Evolutionary conservation across 345 rosid species (phyloP), one percentile per base, ranked within the genome.

Genomic region (Lagerstroemia speciosa): DNA sequence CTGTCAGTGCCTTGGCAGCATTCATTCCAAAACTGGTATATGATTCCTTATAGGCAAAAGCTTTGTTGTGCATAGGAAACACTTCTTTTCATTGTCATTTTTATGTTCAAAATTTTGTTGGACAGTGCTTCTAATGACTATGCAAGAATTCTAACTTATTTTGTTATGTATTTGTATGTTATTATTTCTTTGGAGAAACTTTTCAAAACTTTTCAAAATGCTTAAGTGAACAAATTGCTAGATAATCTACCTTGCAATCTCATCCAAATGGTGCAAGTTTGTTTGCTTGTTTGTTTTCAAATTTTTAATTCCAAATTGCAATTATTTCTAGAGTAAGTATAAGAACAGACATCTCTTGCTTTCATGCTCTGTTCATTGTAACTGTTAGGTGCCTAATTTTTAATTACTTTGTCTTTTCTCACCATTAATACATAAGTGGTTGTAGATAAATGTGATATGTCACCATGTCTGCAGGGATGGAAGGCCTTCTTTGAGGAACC

Each of bases 401-500:
- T 70, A 38, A 30, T 63, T 34, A 30, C 34, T 24, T 58, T 27
- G 34, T 27, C 0, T 58, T 58, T 58, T 16, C 19, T 20, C 32
- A 22, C 27, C 17, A 26, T 27, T 12, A n/a, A 11, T n/a, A 11
- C 30, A 27, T 15, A 27, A 58, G 17, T 27, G 33, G 34, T 27
- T 30, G 11, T 30, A 30, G 6, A 10, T 58, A 30, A 58, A 58
- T 58, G 34, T 20, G 15, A 27, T 27, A 27, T 30, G 17, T 58
- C 30, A 27, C 63, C 63, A 2, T 27, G 19, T 58, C 11, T 77
- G 70, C 92, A 90, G 98, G 98, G 98, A 40, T 93, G 98, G 98
- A 93, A 86, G 82, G 83, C 92, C 38, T 93, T 93, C 78, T 90
- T 93, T 77, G 98, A 93, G 89, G 98, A 93, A 70, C 97, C 97